Conservation (phyloP, 2,329 filamentous ascomycete genomes). For the Beauveria bassiana region DNA sequence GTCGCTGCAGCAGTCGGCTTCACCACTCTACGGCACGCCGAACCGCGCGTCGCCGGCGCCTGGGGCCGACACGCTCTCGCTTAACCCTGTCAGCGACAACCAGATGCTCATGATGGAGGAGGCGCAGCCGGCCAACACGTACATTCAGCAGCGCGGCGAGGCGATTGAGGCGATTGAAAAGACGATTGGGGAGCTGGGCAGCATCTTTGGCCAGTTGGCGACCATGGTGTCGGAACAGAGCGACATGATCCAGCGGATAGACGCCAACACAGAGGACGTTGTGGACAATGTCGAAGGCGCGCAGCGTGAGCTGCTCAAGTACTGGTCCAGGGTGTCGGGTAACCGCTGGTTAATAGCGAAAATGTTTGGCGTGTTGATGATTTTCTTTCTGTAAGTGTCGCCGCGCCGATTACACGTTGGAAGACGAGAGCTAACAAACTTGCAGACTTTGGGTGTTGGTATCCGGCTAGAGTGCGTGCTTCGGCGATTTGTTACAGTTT, state of each 20-base stretch:
- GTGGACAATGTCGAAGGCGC: conserved; percentile 98
- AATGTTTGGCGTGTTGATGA: conserved; percentile 78
- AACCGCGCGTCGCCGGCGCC: conserved; percentile 56
- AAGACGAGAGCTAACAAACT: conserved; percentile 11
- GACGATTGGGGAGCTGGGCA: conserved; percentile 84
- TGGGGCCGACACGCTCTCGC: conserved; percentile 65
- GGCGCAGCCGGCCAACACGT: conserved; percentile 74
- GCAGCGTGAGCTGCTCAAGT: conserved; percentile 90
- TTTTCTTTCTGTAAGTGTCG: conserved; percentile 63
- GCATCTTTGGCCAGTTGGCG: conserved; percentile 87
- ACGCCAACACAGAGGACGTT: conserved; percentile 95
- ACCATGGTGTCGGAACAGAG: conserved; percentile 97
- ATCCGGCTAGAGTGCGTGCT: conserved; percentile 22
- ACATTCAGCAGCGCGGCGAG: conserved; percentile 88
- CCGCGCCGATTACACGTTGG: background rate
- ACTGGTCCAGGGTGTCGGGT: conserved; percentile 88
- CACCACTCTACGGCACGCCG: conserved; percentile 78
- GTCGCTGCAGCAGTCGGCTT: conserved; percentile 66
- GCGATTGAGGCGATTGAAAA: conserved; percentile 95
- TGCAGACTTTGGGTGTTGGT: conserved; percentile 33
- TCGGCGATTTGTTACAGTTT: background rate
- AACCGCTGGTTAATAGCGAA: conserved; percentile 93
- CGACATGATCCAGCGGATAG: conserved; percentile 95
- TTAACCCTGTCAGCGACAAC: conserved; percentile 75
- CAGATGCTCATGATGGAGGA: conserved; percentile 91